Evolutionary conservation across 495 filamentous ascomycete genomes (phyloP).

Genomic region (Xylaria grammica): DNA sequence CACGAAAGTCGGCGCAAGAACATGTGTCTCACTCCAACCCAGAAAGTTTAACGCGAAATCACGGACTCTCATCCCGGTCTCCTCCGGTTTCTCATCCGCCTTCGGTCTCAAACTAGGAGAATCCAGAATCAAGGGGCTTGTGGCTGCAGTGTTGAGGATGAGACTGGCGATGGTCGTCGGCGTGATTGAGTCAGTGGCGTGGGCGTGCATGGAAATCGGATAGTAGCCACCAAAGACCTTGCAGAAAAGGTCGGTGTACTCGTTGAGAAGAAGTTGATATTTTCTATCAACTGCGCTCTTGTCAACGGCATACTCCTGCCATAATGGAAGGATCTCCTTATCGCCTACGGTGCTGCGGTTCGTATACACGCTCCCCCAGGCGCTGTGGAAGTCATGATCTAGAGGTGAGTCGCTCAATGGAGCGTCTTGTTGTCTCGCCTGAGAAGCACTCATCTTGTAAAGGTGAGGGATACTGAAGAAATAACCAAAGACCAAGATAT

Average conservation of each 20-base stretch:
- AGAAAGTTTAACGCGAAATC: constrained; percentile 9
- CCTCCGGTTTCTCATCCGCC: constrained; percentile 10
- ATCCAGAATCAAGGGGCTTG: constrained; percentile 10
- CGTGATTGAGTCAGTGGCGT: constrained; percentile 16
- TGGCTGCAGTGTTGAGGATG: constrained; percentile 18
- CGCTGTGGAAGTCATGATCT: constrained; percentile 24
- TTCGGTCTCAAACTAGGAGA: not conserved
- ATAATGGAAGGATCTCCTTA: constrained; percentile 17
- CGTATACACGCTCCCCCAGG: constrained; percentile 23
- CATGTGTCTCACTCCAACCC: constrained; percentile 16
- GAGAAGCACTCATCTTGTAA: not conserved
- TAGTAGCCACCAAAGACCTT: constrained; percentile 21
- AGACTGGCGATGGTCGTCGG: constrained; percentile 19
- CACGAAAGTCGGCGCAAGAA: constrained; percentile 12
- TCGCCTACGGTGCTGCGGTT: constrained; percentile 22
- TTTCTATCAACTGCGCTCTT: constrained; percentile 20
- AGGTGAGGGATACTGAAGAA: no score
- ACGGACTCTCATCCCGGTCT: constrained; percentile 7
- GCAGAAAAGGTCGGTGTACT: constrained; percentile 21
- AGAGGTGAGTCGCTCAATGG: not conserved
- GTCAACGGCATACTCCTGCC: constrained; percentile 16
- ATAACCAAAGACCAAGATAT: not conserved
- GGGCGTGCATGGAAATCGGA: constrained; percentile 25
- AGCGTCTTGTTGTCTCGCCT: not conserved
- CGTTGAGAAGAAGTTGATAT: constrained; percentile 19